Base-by-base conservation (phyloP, 2,329 filamentous ascomycete genomes). In the Dothiorella sarmentorum region DNA sequence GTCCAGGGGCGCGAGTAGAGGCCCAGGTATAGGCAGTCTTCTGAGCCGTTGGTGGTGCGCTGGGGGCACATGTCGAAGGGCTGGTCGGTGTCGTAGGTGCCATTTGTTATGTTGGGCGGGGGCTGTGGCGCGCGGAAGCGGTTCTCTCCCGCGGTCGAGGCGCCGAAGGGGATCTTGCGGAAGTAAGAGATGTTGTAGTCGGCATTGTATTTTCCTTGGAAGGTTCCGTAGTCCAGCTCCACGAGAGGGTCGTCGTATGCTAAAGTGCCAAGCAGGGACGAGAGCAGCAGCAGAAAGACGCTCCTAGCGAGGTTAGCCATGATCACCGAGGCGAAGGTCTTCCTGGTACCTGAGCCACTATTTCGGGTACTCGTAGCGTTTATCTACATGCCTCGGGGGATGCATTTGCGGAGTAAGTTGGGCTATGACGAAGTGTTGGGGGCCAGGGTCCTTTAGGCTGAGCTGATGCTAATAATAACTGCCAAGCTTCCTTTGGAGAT, bases 1-100 rank as follows among this genome's bases (percentile, higher is more conserved):
- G 67, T 71, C 82, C 83, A 86, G 3, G 83, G 84, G 0, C 83
- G 77, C 4, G 81, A 78, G 69, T 84, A 86, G 0, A 87, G 71
- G 10, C 82, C 82, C 2, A 87, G 76, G 61, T 85, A 85, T 13
- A 86, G 73, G 63, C 84, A 86, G 64, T 86, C 83, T 72, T 86
- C 84, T 42, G 81, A 82, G 10, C 80, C 73, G 35, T 73, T 74
- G 57, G 79, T 80, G 0, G 80, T 82, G 63, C 82, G 75, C 68
- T 85, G 82, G 3, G 81, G 78, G 63, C 83, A 86, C 76, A 82
- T 80, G 64, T 83, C 79, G 61, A 84, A 85, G 17, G 72, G 62
- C 51, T 81, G 78, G 61, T 79, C 75, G 2, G 82, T 82, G 66
- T 85, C 70, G 66, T 85, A 86, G 3, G 75, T 75, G 60, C 74